Evolutionary conservation across 1,139 yeast species (phyloP).

Genomic region (Pichia inconspicua): DNA sequence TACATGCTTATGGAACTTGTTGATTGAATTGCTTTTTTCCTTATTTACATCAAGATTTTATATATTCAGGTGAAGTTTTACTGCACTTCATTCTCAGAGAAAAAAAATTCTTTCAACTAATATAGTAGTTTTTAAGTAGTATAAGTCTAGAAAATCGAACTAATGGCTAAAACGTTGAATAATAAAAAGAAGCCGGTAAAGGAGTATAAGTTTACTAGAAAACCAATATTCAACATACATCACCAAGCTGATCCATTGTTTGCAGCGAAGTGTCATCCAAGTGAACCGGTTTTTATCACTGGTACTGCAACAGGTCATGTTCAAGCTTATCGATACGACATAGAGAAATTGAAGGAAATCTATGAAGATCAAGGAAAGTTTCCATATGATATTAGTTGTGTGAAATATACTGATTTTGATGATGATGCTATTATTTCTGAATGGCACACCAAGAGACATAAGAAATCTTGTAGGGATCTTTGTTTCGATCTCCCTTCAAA

Average conservation of each 20-base stretch:
- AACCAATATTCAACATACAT: constrained; percentile 15
- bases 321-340: constrained; percentile 48
- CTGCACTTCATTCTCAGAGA: background rate
- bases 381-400: constrained; percentile 15
- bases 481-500: constrained; percentile 49
- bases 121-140: too few species aligned
- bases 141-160: too few species aligned
- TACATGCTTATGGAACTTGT: too few species aligned
- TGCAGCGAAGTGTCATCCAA: constrained; percentile 75
- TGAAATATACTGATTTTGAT: constrained; percentile 17
- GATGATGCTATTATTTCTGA: constrained; percentile 32
- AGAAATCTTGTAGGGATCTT: constrained; percentile 76
- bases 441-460: constrained; percentile 89
- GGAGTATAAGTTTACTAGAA: constrained; percentile 11
- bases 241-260: constrained; percentile 49
- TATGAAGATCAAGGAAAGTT: constrained; percentile 13
- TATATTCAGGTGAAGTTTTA: too few species aligned
- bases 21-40: too few species aligned
- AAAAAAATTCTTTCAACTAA: background rate
- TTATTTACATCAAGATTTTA: too few species aligned
- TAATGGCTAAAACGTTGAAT: constrained; percentile 5
- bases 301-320: constrained; percentile 81
- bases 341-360: constrained; percentile 33
- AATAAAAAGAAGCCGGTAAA: constrained; percentile 2
- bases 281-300: constrained; percentile 51